These are phyloP conservation scores for Ilyonectria robusta DNA, from an alignment of 2,329 filamentous ascomycete genomes.

Conservation along the genomic window DNA sequence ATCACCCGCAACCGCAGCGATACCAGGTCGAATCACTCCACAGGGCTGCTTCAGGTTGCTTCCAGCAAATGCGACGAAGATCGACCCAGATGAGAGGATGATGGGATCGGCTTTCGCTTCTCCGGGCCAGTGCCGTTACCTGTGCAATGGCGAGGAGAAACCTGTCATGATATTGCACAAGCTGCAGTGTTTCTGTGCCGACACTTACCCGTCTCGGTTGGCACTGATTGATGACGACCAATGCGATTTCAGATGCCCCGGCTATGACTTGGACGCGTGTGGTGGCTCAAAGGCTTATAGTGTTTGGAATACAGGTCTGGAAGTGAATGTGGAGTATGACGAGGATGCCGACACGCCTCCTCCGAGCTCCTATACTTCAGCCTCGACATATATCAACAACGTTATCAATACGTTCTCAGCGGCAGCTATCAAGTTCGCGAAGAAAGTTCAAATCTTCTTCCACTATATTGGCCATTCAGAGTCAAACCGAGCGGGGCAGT, in stretches of 20 bases:
- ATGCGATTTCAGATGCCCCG: slow-evolving; percentile 33
- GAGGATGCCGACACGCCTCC: no score
- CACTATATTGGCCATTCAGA: no score
- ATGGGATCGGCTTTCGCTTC: background rate
- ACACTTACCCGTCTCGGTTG: slow-evolving; percentile 28
- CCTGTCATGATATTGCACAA: slow-evolving; percentile 16
- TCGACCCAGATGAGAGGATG: no score
- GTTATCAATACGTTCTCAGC: no score
- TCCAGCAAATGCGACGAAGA: background rate
- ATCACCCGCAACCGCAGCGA: no score
- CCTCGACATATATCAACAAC: no score
- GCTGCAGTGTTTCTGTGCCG: slow-evolving; percentile 33
- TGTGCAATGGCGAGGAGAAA: background rate
- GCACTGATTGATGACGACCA: slow-evolving; percentile 28
- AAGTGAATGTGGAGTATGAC: no score
- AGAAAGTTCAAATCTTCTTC: no score
- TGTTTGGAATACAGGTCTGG: slow-evolving; percentile 27
- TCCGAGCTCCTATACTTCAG: no score
- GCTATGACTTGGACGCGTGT: slow-evolving; percentile 27
- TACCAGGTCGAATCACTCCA: slow-evolving; percentile 1
- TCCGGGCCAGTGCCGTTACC: background rate
- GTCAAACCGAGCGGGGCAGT: no score
- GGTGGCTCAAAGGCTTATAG: slow-evolving; percentile 29
- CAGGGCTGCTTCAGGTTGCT: slow-evolving; percentile 37
- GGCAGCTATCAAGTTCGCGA: no score